phyloP scores from a whole-genome alignment of 164 flowering plant genomes.

The Stephania japonica region DNA sequence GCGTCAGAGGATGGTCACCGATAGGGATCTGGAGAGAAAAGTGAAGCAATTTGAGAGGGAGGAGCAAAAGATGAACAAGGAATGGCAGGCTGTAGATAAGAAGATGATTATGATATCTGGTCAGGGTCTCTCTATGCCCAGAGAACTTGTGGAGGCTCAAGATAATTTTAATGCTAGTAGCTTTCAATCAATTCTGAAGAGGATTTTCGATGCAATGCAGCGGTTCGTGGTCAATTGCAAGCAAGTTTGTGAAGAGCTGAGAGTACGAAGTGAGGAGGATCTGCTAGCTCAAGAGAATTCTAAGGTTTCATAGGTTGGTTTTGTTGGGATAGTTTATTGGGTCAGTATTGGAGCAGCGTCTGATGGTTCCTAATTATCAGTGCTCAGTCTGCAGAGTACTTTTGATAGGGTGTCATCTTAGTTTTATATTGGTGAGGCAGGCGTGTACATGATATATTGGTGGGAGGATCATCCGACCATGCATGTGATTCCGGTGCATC shows the following conservation, averaged over 20 bases:
- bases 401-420: constrained; percentile 1
- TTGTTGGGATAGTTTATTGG: neutral
- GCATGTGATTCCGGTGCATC: neutral
- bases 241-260: constrained; percentile 64
- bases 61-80: constrained; percentile 74
- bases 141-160: constrained; percentile 42
- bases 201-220: constrained; percentile 78
- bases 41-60: constrained; percentile 63
- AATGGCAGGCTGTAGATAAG: constrained; percentile 71
- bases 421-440: neutral
- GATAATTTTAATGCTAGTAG: constrained; percentile 36
- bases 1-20: constrained; percentile 25
- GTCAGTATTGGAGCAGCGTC: neutral
- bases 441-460: neutral
- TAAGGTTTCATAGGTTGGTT: constrained; percentile 27
- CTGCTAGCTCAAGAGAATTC: constrained; percentile 29
- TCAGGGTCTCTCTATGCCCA: constrained; percentile 34
- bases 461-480: neutral
- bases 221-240: constrained; percentile 48
- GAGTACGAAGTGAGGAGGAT: constrained; percentile 59
- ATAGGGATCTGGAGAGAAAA: constrained; percentile 40
- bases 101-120: constrained; percentile 45
- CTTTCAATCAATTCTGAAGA: constrained; percentile 53
- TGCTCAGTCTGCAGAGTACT: constrained; percentile 3
- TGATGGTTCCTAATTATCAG: neutral